Conservation (phyloP, 2,329 filamentous ascomycete species). For the Fusarium pseudonygamai region DNA sequence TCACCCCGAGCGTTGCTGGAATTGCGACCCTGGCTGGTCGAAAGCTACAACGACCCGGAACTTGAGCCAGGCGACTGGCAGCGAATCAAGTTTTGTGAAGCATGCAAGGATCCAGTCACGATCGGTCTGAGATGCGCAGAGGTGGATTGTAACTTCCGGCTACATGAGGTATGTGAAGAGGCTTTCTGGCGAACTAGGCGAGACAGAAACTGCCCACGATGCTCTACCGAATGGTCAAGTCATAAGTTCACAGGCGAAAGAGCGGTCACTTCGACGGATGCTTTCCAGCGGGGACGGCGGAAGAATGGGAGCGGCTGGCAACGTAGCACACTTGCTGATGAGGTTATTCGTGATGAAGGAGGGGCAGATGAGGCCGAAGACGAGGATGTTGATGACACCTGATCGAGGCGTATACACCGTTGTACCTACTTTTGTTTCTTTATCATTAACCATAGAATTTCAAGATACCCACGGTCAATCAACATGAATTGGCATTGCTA, state of each 20-base stretch:
- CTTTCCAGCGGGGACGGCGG: slow-evolving; percentile 57
- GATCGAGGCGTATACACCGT: slow-evolving; percentile 11
- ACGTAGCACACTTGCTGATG: slow-evolving; percentile 49
- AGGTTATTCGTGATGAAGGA: slow-evolving; percentile 46
- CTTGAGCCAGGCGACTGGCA: slow-evolving; percentile 69
- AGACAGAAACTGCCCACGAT: slow-evolving; percentile 71
- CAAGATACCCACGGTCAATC: slow-evolving; percentile 38
- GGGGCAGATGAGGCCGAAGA: slow-evolving; percentile 40
- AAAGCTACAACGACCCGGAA: slow-evolving; percentile 84
- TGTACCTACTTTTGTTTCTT: neutral
- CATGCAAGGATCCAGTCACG: slow-evolving; percentile 90
- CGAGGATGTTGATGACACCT: slow-evolving; percentile 27
- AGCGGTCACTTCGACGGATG: slow-evolving; percentile 64
- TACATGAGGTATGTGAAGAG: slow-evolving; percentile 81
- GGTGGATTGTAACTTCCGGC: slow-evolving; percentile 71
- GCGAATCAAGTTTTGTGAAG: slow-evolving; percentile 86
- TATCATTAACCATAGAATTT: slow-evolving; percentile 6
- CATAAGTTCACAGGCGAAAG: slow-evolving; percentile 64
- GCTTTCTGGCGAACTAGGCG: slow-evolving; percentile 76
- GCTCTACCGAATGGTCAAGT: slow-evolving; percentile 60
- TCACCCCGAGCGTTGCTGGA: slow-evolving; percentile 85
- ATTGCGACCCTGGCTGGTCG: slow-evolving; percentile 82
- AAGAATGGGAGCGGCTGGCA: slow-evolving; percentile 44
- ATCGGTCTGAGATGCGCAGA: slow-evolving; percentile 80
- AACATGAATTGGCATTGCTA: slow-evolving; percentile 6